Conservation (phyloP, 2,329 filamentous ascomycete species). For the Sphaerulina musiva region DNA sequence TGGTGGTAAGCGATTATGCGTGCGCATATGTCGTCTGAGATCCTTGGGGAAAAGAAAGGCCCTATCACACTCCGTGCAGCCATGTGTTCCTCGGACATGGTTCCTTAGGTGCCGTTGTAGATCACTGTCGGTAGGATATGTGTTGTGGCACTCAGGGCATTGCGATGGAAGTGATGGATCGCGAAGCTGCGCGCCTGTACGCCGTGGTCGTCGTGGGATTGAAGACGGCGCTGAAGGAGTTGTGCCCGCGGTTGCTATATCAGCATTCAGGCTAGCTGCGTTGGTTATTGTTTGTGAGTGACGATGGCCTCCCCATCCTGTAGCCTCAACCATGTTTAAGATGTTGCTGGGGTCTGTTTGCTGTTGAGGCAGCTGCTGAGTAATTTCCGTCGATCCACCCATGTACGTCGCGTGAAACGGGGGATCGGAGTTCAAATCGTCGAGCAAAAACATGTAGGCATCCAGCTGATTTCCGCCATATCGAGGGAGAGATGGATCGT, state of each 20-base stretch:
- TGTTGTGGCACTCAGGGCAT: not conserved
- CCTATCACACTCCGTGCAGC: not conserved
- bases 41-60: not conserved
- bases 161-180: not conserved
- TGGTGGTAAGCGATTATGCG: not conserved
- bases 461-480: not conserved
- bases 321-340: not conserved
- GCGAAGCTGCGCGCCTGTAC: not conserved
- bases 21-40: not conserved
- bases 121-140: not conserved
- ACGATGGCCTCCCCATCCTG: not conserved
- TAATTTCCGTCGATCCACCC: not conserved
- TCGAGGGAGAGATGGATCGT: not conserved
- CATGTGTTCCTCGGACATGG: not conserved
- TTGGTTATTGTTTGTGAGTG: not conserved
- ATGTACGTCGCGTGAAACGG: not conserved
- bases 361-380: not conserved
- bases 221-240: not conserved
- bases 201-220: not conserved
- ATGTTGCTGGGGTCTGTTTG: not conserved
- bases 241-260: not conserved
- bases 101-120: not conserved
- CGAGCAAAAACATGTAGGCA: not conserved
- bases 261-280: not conserved
- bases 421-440: not conserved